phyloP scores from a whole-genome alignment of 768 basidiomycete species.

The Chalciporus sphaerocephalus region DNA sequence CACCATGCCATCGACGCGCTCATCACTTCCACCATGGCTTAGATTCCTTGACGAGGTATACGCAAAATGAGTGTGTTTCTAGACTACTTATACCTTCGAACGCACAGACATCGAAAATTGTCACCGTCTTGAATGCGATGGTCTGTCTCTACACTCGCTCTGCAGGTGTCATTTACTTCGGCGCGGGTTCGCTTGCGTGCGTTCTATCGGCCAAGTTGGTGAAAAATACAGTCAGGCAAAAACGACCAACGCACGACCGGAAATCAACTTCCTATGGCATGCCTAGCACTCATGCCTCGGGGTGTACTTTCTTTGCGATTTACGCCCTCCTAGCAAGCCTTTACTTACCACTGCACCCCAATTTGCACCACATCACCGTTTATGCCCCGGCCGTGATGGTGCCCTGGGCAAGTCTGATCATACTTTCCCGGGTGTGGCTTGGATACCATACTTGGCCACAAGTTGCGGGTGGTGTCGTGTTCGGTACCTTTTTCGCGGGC shows the following conservation, averaged over 20 bases:
- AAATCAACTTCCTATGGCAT: constrained; percentile 68
- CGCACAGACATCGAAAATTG: constrained; percentile 54
- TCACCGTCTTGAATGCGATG: constrained; percentile 47
- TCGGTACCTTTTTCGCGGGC: constrained; percentile 50
- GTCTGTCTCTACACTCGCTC: constrained; percentile 60
- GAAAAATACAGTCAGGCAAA: constrained; percentile 60
- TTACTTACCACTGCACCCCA: constrained; percentile 56
- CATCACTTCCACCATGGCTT: constrained; percentile 21
- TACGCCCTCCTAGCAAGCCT: constrained; percentile 56
- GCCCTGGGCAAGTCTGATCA: constrained; percentile 53
- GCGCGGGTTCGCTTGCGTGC: constrained; percentile 53
- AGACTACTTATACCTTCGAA: neutral
- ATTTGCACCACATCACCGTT: constrained; percentile 36
- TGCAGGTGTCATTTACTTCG: constrained; percentile 57
- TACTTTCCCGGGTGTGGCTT: constrained; percentile 66
- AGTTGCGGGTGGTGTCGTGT: constrained; percentile 53
- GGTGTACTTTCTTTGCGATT: constrained; percentile 58
- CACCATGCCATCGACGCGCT: neutral
- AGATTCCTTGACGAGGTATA: constrained; percentile 32
- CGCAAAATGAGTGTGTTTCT: neutral
- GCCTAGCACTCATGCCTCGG: constrained; percentile 79
- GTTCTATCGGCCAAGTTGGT: constrained; percentile 54
- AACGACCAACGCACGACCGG: constrained; percentile 46
- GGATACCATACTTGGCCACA: constrained; percentile 75
- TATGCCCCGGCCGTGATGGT: constrained; percentile 45